Base-by-base conservation (phyloP, 257 asterid species). In the Capsicum baccatum region DNA sequence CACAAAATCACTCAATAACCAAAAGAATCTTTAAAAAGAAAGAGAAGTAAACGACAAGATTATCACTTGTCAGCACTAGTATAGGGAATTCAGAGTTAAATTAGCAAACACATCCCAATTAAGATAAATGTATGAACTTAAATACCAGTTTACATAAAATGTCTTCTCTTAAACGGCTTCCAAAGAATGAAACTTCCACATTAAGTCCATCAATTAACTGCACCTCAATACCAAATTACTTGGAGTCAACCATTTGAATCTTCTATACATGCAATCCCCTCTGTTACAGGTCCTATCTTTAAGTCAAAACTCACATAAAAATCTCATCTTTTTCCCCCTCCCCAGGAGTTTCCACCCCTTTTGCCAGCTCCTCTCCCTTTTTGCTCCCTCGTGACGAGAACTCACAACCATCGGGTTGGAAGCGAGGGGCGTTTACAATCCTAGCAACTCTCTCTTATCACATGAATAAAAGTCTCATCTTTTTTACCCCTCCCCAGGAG, bases 401-500 rank as follows among this genome's bases (percentile, higher is more conserved):
- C 42, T 39, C 42, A 39, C 3, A 39, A 39, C 42, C 42, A 39
- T 39, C 42, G 42, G 42, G 42, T 39, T 39, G 3, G 42, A 39
- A 39, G 42, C 5, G 42, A 39, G 42, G 42, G 42, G 42, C 2
- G 42, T 4, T 39, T 39, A 39, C 3, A 2, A 39, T 39, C 5
- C 42, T 2, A 39, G 3, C 42, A 39, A 39, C 42, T 39, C 42
- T 4, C 42, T 39, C 42, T 39, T 39, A 39, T 15, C 62, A 66
- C 82, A 26, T 26, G 33, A 26, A 84, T 50, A 86, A 84, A 26
- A 63, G 52, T 78, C 85, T 37, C 71, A 84, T 47, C 89, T 68
- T 76, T 21, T 39, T 39, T 39, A 39, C 42, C 42, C 42, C 42
- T 39, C 42, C 42, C 42, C 5, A 39, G 42, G 42, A 39, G 42